Percentiles rank a stretch among this genome's conserved stretches.
These are phyloP conservation scores for Phycomyces nitens DNA, from an alignment of 192 early-diverging fungal species.

Conservation along the genomic window DNA sequence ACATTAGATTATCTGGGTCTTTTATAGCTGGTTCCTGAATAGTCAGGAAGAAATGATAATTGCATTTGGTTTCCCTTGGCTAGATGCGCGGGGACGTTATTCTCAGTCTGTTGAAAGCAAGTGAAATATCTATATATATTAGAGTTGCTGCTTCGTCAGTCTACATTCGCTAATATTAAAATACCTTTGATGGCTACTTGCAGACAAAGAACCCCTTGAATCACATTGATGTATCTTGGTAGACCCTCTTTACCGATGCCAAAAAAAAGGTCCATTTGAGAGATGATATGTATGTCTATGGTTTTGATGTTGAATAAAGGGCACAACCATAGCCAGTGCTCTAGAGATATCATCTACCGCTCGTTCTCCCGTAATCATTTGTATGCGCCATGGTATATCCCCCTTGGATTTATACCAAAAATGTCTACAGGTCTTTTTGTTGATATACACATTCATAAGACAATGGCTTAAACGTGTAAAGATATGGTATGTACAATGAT, in stretches of 20 bases:
- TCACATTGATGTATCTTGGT: background rate
- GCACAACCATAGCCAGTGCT: background rate
- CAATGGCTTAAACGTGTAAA: background rate
- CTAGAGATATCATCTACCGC: background rate
- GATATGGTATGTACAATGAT: background rate
- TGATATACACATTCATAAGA: background rate
- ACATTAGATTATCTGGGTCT: background rate
- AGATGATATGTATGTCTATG: too few relatives aligned
- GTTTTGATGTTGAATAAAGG: too few relatives aligned
- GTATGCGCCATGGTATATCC: background rate
- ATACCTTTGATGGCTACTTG: background rate
- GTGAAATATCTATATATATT: slow-evolving; percentile 2
- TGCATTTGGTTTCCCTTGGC: slow-evolving; percentile 2
- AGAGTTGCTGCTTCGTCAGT: background rate
- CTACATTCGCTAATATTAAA: background rate
- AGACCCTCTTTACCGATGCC: background rate
- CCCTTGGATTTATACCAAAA: slow-evolving; percentile 1
- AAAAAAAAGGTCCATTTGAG: background rate
- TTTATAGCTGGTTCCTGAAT: background rate
- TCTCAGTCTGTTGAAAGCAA: background rate
- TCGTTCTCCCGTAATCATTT: background rate
- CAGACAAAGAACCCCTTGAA: background rate
- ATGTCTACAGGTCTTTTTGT: background rate
- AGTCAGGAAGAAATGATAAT: background rate
- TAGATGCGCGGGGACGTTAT: background rate